A percentile compares a stretch with the other conserved stretches of the same genome.
These are phyloP conservation scores for Aureobasidium sp. DNA, from an alignment of 2,329 filamentous ascomycete genomes.

Conservation along the genomic window DNA sequence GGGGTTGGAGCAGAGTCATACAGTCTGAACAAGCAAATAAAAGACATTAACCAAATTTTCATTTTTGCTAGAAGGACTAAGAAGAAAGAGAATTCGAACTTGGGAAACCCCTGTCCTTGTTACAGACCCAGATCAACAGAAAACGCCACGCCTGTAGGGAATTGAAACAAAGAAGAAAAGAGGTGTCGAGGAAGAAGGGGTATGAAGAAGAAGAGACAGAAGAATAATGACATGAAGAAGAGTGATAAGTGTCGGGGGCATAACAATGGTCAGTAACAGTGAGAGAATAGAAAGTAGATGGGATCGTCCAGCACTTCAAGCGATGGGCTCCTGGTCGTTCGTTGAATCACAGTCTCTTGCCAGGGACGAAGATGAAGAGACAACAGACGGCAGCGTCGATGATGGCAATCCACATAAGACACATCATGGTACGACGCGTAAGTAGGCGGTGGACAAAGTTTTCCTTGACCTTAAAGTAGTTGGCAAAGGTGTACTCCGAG, in stretches of 20 bases:
- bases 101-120: neutral
- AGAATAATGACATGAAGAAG: neutral
- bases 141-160: neutral
- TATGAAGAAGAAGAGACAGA: neutral
- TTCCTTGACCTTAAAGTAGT: constrained; percentile 80
- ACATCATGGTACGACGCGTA: constrained; percentile 74
- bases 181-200: neutral
- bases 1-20: neutral
- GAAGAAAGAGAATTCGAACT: neutral
- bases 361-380: constrained; percentile 91
- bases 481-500: constrained; percentile 95
- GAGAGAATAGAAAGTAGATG: neutral
- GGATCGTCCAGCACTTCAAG: neutral
- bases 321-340: neutral
- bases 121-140: neutral
- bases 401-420: constrained; percentile 66
- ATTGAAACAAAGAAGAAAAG: neutral
- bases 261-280: neutral
- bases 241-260: neutral
- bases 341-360: constrained; percentile 59
- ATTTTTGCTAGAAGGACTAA: neutral
- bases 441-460: constrained; percentile 84
- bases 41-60: constrained; percentile 1
- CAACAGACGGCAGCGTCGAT: constrained; percentile 77
- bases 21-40: neutral